These are phyloP conservation scores for Ophiostoma populinum DNA, from an alignment of 2,329 filamentous ascomycete species.

Conservation along the genomic window DNA sequence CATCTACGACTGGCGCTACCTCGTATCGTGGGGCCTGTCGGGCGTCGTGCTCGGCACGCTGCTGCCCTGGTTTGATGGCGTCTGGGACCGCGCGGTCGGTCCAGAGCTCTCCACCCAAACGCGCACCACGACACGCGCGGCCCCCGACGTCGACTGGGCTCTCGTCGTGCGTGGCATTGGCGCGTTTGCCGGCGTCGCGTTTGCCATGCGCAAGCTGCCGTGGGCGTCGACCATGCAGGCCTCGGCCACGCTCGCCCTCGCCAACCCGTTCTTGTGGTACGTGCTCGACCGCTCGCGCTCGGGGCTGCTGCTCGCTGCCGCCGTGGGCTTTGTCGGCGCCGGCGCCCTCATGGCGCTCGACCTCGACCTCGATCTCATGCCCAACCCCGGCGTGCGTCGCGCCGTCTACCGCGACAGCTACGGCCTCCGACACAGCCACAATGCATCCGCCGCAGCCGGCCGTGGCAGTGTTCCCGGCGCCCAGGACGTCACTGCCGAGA, in stretches of 20 bases:
- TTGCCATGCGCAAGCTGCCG: conserved; percentile 68
- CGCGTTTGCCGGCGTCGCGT: conserved; percentile 43
- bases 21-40: conserved; percentile 65
- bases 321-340: conserved; percentile 59
- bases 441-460: conserved; percentile 11
- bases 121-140: conserved; percentile 16
- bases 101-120: conserved; percentile 13
- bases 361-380: conserved; percentile 63
- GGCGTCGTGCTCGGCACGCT: conserved; percentile 64
- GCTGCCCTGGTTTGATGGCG: conserved; percentile 66
- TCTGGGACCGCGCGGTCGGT: conserved; percentile 43
- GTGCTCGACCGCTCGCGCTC: conserved; percentile 78
- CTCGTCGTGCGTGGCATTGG: conserved; percentile 38
- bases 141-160: conserved; percentile 53
- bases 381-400: conserved; percentile 34
- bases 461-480: conserved; percentile 6
- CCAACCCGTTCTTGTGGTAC: conserved; percentile 91
- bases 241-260: conserved; percentile 72
- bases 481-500: conserved; percentile 44
- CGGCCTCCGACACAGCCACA: conserved; percentile 4
- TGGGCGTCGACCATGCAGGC: conserved; percentile 95
- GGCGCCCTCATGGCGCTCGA: conserved; percentile 56
- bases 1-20: conserved; percentile 42
- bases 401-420: conserved; percentile 6
- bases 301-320: conserved; percentile 62